Base-by-base conservation (phyloP, 331 rosid genomes). In the Saraca asoca region DNA sequence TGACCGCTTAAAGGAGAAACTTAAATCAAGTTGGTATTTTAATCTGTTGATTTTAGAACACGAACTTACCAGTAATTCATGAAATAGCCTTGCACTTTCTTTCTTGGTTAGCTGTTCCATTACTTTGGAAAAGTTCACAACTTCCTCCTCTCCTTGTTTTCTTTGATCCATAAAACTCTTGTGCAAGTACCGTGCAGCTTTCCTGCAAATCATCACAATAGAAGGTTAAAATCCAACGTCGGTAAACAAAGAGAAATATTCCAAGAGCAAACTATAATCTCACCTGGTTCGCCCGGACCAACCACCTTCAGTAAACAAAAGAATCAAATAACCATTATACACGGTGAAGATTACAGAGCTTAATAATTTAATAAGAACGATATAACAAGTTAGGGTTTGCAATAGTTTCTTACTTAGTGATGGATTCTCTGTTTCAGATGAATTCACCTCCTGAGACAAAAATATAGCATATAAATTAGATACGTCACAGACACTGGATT, bases 201-300 rank as follows among this genome's bases (percentile, higher is more conserved):
- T 60, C 82, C 96, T 94, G 87, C 11, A 69, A 41, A 75, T 57
- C 57, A 65, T 45, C 60, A 50, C n/a, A 67, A 68, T 29, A 52
- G 62, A 66, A 56, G 41, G 55, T 57, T 69, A 7, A 70, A 65
- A 63, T 68, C 5, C 62, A 54, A 13, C 44, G 29, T 31, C 34
- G 38, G 33, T 14, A 5, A 52, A 69, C 9, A n/a, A 11, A 35
- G 5, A 70, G 7, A 24, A 7, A 19, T 69, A 63, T 62, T 71
- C 66, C 44, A 61, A 53, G 41, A 53, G 56, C 24, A 54, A 46
- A 54, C 42, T 42, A 64, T 72, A 49, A 51, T 31, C 74, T 53
- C 85, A 86, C 99, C 88, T 85, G 49, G 96, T 86, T 86, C 87
- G 78, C 74, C 62, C 79, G 6, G 97, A 85, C 88, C 91, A 84